A percentile compares a stretch with the other conserved stretches of the same genome.
Conservation (phyloP, 2,329 filamentous ascomycete species). For the Fusarium acutatum region DNA sequence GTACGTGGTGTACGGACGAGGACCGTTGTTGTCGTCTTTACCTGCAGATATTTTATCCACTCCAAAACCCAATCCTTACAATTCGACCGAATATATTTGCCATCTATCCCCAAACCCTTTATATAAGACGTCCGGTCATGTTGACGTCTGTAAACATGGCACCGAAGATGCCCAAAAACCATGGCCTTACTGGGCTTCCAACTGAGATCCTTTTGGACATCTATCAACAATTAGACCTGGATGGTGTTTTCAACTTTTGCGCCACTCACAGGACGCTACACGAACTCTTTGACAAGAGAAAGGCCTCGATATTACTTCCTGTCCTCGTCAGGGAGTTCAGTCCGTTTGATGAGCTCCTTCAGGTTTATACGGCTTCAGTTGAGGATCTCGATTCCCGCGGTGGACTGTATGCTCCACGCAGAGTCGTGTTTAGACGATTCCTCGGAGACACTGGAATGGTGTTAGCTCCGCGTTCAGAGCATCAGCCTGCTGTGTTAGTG, state of each 20-base stretch:
- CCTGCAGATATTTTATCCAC: not conserved
- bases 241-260: constrained; percentile 52
- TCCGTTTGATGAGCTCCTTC: constrained; percentile 57
- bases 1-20: constrained; percentile 1
- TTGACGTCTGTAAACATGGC: constrained; percentile 28
- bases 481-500: not conserved
- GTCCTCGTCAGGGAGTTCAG: constrained; percentile 54
- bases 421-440: constrained; percentile 51
- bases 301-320: constrained; percentile 52
- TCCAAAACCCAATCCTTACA: not conserved
- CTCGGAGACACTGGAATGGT: constrained; percentile 44
- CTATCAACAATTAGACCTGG: constrained; percentile 55
- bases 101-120: not conserved
- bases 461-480: constrained; percentile 29
- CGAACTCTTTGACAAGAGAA: constrained; percentile 53
- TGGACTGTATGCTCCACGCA: constrained; percentile 51
- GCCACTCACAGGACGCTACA: constrained; percentile 49
- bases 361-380: constrained; percentile 54
- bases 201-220: constrained; percentile 60
- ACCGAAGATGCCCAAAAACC: constrained; percentile 2
- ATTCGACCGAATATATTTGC: not conserved
- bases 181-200: constrained; percentile 48
- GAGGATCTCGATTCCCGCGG: constrained; percentile 46
- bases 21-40: not conserved
- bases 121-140: not conserved